Evolutionary conservation across 352 stramenopile genomes (phyloP), one percentile per base, ranked within the genome.

Genomic region (Pythium coloratum): DNA sequence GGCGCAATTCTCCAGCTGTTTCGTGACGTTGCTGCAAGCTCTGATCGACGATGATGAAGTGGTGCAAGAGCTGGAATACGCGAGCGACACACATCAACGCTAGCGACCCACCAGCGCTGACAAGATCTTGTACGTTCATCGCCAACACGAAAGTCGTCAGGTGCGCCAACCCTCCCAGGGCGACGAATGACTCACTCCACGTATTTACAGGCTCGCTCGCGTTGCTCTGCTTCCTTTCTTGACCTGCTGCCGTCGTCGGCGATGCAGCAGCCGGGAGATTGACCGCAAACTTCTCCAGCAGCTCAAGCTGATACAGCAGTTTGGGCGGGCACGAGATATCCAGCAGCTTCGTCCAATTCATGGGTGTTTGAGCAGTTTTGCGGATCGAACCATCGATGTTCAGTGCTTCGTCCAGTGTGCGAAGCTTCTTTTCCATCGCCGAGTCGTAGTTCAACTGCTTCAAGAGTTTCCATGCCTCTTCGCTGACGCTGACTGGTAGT

Each of bases 351-450:
- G 82, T 57, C 87, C 85, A 95, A 16, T 92, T 69, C 33, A 91
- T 84, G 28, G 63, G 64, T 16, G 56, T 67, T 3, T 75, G 47
- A 1, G 69, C 63, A 32, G n/a, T 28, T 32, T 76, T 78, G 36
- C 72, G 76, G 49, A 91, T 86, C 1, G 82, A 86, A 8, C 87
- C 84, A 69, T 94, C 86, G 33, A 93, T 91, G 14, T 73, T 80
- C 28, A 94, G 67, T 36, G 78, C 61, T 40, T 74, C 70, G 50
- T 91, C 89, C 18, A 95, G 66, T 18, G 81, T 89, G 24, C 84
- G 84, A 51, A 78, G 89, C 12, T 75, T 80, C 62, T 90, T 92
- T 66, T 91, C 85, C 78, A 93, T 90, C 26, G 69, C 44, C 8
- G 76, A 68, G 66, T 92, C 78, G 20, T 79, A 80, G 33, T 77